Base-by-base conservation (phyloP, 192 early-diverging fungal species). In the Jimgerdemannia lactiflua region DNA sequence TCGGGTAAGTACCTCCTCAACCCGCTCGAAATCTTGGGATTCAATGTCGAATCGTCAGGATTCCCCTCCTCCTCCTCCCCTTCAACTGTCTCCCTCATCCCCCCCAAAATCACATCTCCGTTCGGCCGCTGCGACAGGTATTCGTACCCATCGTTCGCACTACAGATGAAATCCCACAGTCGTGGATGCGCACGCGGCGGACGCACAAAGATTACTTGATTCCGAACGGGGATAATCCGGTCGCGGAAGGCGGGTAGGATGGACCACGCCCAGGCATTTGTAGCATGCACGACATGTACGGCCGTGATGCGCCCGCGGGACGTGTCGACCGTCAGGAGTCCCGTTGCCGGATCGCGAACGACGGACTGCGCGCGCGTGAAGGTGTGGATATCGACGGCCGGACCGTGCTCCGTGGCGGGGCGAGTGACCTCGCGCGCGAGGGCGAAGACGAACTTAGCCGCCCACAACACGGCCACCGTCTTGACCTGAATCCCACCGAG, bases 111-210 rank as follows among this genome's bases (percentile, higher is more conserved):
- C 39, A 78, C 67, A 39, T 74, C 73, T 6, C 70, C 77, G 39
- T 70, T 69, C n/a, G 72, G 72, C 3, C 77, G 77, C 40, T 71
- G 70, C n/a, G 77, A 78, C 71, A 74, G 39, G 70, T 78, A 78
- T 63, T 78, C 72, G 43, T 74, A 76, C 3, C 77, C 77, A 39
- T 67, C 66, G 43, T 78, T 78, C 42, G 81, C 79, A 4, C 76
- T 74, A 14, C 84, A 42, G 11, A 70, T 75, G 71, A 74, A 72
- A 71, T 86, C 75, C 75, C 82, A 82, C 20, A 77, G 71, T 6
- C 18, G 67, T 4, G 72, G 42, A 67, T 77, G 43, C 43, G 72
- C 42, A n/a, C 59, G 20, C 19, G 68, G 67, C 20, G 69, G 42
- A 6, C 63, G 71, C 19, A 78, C 43, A 41, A 64, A 69, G 4